A percentile compares a stretch with the other conserved stretches of the same genome.
phyloP scores from a whole-genome alignment of 305 asterid species.

The Solanum chacoense region DNA sequence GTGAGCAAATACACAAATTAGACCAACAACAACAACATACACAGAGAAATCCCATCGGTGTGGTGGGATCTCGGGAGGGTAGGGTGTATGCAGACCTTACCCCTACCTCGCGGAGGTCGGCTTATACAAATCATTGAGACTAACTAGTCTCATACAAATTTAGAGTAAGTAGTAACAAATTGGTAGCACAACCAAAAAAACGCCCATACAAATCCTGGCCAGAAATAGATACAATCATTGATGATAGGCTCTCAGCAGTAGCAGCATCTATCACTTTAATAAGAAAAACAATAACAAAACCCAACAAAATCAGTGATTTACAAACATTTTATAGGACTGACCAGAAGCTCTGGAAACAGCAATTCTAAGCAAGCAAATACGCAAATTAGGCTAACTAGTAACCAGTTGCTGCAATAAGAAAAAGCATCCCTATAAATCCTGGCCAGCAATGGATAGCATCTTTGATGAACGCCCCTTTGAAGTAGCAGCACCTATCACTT shows the following conservation, averaged over 20 bases:
- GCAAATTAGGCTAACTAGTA: background rate
- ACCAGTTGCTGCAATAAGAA: background rate
- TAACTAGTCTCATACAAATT: background rate
- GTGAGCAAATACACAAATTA: background rate
- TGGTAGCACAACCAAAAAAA: background rate
- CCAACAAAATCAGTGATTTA: background rate
- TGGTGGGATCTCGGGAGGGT: background rate
- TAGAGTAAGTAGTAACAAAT: background rate
- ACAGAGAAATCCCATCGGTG: background rate
- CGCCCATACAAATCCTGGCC: background rate
- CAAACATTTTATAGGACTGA: background rate
- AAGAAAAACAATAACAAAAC: background rate
- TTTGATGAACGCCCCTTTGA: background rate
- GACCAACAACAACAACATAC: background rate
- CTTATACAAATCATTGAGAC: background rate
- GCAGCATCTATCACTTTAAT: background rate
- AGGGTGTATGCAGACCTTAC: background rate
- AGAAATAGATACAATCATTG: background rate
- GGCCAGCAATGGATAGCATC: background rate
- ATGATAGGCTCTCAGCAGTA: background rate
- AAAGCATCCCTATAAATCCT: background rate
- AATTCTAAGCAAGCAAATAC: background rate
- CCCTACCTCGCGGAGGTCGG: background rate
- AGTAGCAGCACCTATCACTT: background rate
- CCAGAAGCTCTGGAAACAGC: background rate